These are phyloP conservation scores for Aspergillus sparsus DNA, from an alignment of 495 filamentous ascomycete species.

Conservation along the genomic window DNA sequence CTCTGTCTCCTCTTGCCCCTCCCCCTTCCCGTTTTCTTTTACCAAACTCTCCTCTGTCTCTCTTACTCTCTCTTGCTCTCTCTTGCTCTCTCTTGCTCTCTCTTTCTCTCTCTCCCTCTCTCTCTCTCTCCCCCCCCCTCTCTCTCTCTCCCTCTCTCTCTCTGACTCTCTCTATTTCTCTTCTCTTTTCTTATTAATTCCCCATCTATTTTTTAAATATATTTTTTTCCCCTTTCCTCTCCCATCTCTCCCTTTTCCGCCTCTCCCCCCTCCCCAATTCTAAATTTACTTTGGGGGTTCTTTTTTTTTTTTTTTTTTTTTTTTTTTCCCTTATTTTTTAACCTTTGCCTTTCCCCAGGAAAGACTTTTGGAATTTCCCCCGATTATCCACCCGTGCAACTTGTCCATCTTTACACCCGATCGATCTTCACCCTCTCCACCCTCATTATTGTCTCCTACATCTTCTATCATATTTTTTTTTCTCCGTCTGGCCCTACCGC, in stretches of 20 bases:
- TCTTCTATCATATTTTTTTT: conserved; percentile 27
- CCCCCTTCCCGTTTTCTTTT: conserved; percentile 2
- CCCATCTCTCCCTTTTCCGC: conserved; percentile 10
- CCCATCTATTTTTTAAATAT: too few relatives aligned
- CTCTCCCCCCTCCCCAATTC: conserved; percentile 5
- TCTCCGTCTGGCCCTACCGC: conserved; percentile 27
- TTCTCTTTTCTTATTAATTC: too few relatives aligned
- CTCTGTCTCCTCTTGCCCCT: conserved; percentile 4
- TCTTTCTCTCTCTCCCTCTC: background rate
- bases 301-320: conserved; percentile 8
- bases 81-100: too few relatives aligned
- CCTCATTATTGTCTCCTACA: conserved; percentile 8
- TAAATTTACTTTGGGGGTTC: background rate
- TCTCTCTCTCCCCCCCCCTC: background rate
- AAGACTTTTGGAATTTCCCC: conserved; percentile 3
- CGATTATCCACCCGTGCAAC: conserved; percentile 14
- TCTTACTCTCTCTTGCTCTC: background rate
- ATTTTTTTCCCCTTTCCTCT: conserved; percentile 4
- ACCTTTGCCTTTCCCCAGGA: conserved; percentile 13
- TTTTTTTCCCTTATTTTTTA: too few relatives aligned
- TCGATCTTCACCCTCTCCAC: conserved; percentile 22
- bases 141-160: background rate
- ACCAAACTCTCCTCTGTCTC: conserved; percentile 1
- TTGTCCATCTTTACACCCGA: conserved; percentile 17
- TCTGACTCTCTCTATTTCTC: too few relatives aligned